Conservation (phyloP, 78 protist genomes). For the Carpediemonas membranifera region DNA sequence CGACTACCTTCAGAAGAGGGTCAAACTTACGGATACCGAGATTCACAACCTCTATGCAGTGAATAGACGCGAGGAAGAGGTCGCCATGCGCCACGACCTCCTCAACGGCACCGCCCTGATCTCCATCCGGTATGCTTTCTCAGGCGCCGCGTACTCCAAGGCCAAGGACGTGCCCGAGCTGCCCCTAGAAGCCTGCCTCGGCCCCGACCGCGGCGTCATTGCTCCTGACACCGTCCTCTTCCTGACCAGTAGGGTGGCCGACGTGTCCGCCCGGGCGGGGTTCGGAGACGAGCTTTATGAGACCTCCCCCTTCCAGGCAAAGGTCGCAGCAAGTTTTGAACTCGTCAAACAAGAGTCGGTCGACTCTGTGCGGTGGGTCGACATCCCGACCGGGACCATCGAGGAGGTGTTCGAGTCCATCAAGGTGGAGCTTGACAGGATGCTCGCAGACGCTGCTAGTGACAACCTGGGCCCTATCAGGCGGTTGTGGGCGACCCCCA, state of each 20-base stretch:
- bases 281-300: slow-evolving; percentile 14
- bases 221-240: slow-evolving; percentile 7
- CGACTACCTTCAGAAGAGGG: not conserved
- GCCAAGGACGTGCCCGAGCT: not conserved
- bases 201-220: slow-evolving; percentile 7
- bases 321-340: too few species aligned
- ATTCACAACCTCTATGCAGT: not conserved
- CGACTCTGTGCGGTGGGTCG: too few species aligned
- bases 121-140: not conserved
- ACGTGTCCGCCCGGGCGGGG: slow-evolving; percentile 1
- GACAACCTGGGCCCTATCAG: too few species aligned
- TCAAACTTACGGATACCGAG: not conserved
- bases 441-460: too few species aligned
- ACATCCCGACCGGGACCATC: too few species aligned
- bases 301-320: not conserved
- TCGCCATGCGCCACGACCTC: not conserved
- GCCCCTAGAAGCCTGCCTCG: not conserved
- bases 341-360: too few species aligned
- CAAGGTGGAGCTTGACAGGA: too few species aligned
- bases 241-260: not conserved
- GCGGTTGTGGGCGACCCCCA: too few species aligned
- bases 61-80: not conserved
- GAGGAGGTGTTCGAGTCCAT: too few species aligned
- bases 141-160: not conserved
- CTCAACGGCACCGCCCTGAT: not conserved